phyloP scores from a whole-genome alignment of 352 stramenopile genomes.

The Pythium brachiatum region DNA sequence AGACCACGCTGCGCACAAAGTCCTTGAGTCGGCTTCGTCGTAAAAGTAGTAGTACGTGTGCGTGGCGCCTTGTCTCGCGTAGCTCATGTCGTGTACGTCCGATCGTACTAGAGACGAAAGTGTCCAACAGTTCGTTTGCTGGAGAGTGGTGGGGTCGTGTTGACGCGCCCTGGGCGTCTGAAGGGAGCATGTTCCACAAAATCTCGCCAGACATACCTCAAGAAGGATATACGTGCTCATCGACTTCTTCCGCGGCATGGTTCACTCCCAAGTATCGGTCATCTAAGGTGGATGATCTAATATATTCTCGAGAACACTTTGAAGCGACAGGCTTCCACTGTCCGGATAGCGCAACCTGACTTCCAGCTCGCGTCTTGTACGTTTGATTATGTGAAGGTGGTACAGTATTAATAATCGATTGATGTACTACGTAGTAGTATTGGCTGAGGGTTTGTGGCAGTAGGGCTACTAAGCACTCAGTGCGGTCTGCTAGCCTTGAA shows the following conservation, averaged over 20 bases:
- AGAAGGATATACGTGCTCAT: constrained; percentile 18
- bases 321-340: constrained; percentile 9
- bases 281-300: constrained; percentile 23
- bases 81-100: too few species aligned
- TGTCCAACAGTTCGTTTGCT: too few species aligned
- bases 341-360: background rate
- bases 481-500: too few species aligned
- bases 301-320: constrained; percentile 24
- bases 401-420: too few species aligned
- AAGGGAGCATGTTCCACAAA: constrained; percentile 15
- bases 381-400: background rate
- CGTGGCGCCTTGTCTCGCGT: too few species aligned
- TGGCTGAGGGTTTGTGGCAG: too few species aligned
- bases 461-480: too few species aligned
- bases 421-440: too few species aligned
- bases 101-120: too few species aligned
- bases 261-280: constrained; percentile 14
- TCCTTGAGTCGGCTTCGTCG: too few species aligned
- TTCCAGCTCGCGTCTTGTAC: background rate
- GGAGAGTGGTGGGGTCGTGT: constrained; percentile 7
- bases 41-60: too few species aligned
- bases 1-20: too few species aligned
- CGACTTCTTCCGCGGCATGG: constrained; percentile 14
- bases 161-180: background rate
- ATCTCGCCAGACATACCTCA: constrained; percentile 3